Base-by-base conservation (phyloP, 345 rosid species). In the Bruguiera parviflora region DNA sequence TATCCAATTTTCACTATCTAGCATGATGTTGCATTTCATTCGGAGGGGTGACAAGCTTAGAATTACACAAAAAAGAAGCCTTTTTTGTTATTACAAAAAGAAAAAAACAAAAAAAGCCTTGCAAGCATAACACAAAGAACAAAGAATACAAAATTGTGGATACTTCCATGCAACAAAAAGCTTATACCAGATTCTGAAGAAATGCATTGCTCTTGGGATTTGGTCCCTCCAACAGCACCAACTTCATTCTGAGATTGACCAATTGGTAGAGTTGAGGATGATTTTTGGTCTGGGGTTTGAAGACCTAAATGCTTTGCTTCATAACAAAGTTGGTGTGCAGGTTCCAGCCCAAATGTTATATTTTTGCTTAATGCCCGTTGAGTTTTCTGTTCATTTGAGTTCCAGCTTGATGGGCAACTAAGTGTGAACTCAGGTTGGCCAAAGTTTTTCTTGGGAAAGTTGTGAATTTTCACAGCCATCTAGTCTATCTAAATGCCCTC, bases 201-300 rank as follows among this genome's bases (percentile, higher is more conserved):
- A 67, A 81, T 66, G 74, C 77, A 76, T 68, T 74, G 87, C 63
- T 75, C 84, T 59, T 75, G 80, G 63, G 83, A 74, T 67, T 67
- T 79, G 32, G 67, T 61, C 65, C 72, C 83, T 60, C 81, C 73
- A 18, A 32, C 61, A 46, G 79, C 62, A 24, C 67, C 61, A 69
- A 74, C 61, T 61, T 79, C 77, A 69, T 58, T 73, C 65, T 68
- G 78, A 66, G 87, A 77, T 63, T 72, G 76, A 71, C 80, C 65
- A 58, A 73, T 52, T 19, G 84, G 77, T 58, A 57, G 79, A 57
- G 75, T 68, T 49, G 83, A 72, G 52, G 83, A 81, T 20, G 83
- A 79, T 53, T 81, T 81, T 47, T 60, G 84, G 63, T 81, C 87
- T 19, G 53, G 67, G 29, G 74, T 64, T 70, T 77, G 74, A 69